Evolutionary conservation across 805 yeast species (phyloP).

Genomic region (Kodamaea leandrae): DNA sequence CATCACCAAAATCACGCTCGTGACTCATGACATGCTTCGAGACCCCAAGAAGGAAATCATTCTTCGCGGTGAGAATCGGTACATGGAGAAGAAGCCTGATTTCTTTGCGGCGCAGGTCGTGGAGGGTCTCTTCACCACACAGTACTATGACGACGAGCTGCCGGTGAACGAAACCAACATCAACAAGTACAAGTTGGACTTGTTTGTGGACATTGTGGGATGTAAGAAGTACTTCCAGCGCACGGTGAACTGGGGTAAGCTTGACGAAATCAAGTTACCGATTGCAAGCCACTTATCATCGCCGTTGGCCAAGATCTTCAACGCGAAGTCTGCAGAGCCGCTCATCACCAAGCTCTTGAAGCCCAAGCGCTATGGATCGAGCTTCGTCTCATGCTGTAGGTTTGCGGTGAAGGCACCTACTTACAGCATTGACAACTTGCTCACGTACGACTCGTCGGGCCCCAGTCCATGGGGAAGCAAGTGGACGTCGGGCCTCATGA

Average conservation of each 20-base stretch:
- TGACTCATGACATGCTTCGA: slow-evolving; percentile 30
- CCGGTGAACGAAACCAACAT: slow-evolving; percentile 20
- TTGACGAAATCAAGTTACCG: slow-evolving; percentile 33
- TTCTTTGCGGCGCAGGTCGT: slow-evolving; percentile 38
- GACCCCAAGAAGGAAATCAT: slow-evolving; percentile 30
- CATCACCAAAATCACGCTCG: slow-evolving; percentile 21
- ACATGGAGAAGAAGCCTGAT: slow-evolving; percentile 31
- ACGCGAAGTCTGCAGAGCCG: slow-evolving; percentile 29
- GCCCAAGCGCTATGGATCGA: slow-evolving; percentile 33
- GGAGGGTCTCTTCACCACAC: slow-evolving; percentile 28
- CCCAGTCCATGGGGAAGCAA: slow-evolving; percentile 35
- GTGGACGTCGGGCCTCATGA: slow-evolving; percentile 35
- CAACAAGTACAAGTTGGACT: slow-evolving; percentile 30
- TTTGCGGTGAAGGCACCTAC: slow-evolving; percentile 30
- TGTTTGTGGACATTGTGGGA: slow-evolving; percentile 41
- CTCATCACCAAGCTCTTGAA: slow-evolving; percentile 35
- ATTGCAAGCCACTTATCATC: slow-evolving; percentile 18
- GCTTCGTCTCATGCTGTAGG: slow-evolving; percentile 36
- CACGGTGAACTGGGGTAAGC: slow-evolving; percentile 24
- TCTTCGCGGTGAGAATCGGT: slow-evolving; percentile 35
- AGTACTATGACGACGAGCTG: slow-evolving; percentile 19
- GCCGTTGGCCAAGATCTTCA: slow-evolving; percentile 22
- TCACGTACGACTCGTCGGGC: slow-evolving; percentile 19
- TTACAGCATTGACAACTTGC: slow-evolving; percentile 31
- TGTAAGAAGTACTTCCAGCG: slow-evolving; percentile 35